Conservation (phyloP, 2,329 filamentous ascomycete species). For the Plectosphaerella cucumerina region DNA sequence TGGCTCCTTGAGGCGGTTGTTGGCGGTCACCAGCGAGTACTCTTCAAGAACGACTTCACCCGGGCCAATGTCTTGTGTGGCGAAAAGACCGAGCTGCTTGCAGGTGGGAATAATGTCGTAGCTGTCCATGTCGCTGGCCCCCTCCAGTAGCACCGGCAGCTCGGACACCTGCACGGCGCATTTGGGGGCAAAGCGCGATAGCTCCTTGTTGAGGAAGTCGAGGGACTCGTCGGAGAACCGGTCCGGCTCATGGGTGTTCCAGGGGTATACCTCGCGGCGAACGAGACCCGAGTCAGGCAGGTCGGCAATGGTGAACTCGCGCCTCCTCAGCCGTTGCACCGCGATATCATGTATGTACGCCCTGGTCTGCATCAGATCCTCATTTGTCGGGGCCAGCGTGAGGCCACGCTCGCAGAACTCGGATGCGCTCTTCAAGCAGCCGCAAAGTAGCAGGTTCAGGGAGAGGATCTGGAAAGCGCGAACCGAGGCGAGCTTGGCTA, state of each 20-base stretch:
- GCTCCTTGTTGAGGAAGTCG: conserved; percentile 64
- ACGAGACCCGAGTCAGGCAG: conserved; percentile 69
- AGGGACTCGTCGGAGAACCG: conserved; percentile 68
- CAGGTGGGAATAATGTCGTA: conserved; percentile 54
- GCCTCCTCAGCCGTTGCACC: conserved; percentile 40
- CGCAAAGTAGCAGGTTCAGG: conserved; percentile 56
- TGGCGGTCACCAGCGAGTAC: conserved; percentile 81
- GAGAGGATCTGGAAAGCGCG: conserved; percentile 57
- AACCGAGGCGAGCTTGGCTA: conserved; percentile 47
- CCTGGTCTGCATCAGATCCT: conserved; percentile 50
- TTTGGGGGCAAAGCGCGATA: conserved; percentile 70
- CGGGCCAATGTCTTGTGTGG: conserved; percentile 71
- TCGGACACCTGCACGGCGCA: conserved; percentile 74
- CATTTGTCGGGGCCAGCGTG: conserved; percentile 47
- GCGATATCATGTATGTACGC: conserved; percentile 50
- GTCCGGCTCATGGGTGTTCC: conserved; percentile 65
- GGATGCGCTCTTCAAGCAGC: conserved; percentile 64
- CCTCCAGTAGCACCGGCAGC: conserved; percentile 65
- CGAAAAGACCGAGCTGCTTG: conserved; percentile 85
- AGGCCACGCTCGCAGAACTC: conserved; percentile 63
- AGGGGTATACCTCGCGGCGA: conserved; percentile 66
- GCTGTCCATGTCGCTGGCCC: conserved; percentile 44
- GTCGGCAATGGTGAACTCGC: conserved; percentile 44
- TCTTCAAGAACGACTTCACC: conserved; percentile 77
- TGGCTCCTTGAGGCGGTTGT: conserved; percentile 80